Evolutionary conservation across 2,329 filamentous ascomycete species (phyloP).

Genomic region (Tolypocladium ophioglossoides): DNA sequence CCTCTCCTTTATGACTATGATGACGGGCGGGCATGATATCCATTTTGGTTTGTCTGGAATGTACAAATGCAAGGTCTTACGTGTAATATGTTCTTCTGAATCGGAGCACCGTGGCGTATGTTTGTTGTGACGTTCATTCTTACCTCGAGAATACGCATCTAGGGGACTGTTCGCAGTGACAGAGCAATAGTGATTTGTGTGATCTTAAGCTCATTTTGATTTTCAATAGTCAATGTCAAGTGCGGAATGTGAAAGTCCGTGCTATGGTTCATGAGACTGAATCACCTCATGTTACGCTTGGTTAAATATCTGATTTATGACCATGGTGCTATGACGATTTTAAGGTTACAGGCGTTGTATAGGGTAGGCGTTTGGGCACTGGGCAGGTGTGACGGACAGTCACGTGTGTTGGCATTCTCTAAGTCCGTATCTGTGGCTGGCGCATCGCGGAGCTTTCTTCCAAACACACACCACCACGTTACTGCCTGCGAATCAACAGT

Average conservation of each 20-base stretch:
- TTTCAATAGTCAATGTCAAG: too few species aligned
- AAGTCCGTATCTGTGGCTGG: neutral
- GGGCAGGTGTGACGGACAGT: neutral
- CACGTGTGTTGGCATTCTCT: neutral
- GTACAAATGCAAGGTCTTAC: neutral
- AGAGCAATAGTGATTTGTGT: neutral
- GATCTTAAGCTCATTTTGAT: too few species aligned
- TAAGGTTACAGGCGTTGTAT: too few species aligned
- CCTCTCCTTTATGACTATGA: conserved; percentile 27
- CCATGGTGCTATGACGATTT: neutral
- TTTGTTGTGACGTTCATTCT: neutral
- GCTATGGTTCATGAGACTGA: neutral
- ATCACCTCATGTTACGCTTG: neutral
- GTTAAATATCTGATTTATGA: neutral
- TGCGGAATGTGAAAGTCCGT: too few species aligned
- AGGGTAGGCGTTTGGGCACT: too few species aligned
- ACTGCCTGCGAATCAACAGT: neutral
- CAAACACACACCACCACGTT: neutral
- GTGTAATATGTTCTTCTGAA: neutral
- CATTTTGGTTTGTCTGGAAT: neutral
- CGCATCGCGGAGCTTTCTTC: conserved; percentile 10
- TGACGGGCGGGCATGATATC: conserved; percentile 24
- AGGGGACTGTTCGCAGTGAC: neutral
- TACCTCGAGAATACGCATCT: neutral
- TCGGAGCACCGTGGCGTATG: too few species aligned